Base-by-base conservation (phyloP, 1,284 basidiomycete species). In the Volvariella surrecta region DNA sequence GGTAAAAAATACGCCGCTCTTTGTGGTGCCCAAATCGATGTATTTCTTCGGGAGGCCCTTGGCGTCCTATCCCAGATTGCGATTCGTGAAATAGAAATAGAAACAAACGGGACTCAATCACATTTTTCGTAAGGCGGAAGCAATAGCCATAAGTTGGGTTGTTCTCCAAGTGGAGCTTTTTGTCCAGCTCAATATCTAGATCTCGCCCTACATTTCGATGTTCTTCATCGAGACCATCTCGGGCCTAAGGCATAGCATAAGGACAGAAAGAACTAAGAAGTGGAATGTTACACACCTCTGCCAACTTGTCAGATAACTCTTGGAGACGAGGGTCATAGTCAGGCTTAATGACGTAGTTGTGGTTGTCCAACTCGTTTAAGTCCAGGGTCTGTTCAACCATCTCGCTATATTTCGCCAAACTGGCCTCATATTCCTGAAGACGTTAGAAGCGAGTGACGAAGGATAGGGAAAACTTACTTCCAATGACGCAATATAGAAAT, bases 311-410 rank as follows among this genome's bases (percentile, higher is more conserved):
- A 4, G 85, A 79, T 32, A 94, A 69, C 40, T 73, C 70, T 48
- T 82, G 76, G 19, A 99, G 72, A 6, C 75, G 70, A 4, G 79
- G 76, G 57, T 95, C 88, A 53, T 91, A 95, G 47, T 93, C 92
- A 0, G 95, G 84, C 58, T 92, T 93, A 57, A 99, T 93, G 20
- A 94, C 85, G 58, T 86, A 95, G 53, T 89, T 89, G 64, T 98
- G 91, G 13, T 72, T 66, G 57, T 84, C 68, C 6, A 97, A 73
- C 52, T 95, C 84, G 38, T 86, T 80, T 15, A 98, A 76, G 56
- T 99, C 96, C 35, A 99, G 78, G 0, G 95, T 98, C 47, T 89
- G 82, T 61, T 98, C 92, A 2, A 99, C 94, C 85, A 99, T 93
- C 54, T 94, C 89, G 3, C 77, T 72, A 54, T 94, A 94, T 56